Conservation (phyloP, 2,329 filamentous ascomycete genomes). For the Trichoderma lentiforme region DNA sequence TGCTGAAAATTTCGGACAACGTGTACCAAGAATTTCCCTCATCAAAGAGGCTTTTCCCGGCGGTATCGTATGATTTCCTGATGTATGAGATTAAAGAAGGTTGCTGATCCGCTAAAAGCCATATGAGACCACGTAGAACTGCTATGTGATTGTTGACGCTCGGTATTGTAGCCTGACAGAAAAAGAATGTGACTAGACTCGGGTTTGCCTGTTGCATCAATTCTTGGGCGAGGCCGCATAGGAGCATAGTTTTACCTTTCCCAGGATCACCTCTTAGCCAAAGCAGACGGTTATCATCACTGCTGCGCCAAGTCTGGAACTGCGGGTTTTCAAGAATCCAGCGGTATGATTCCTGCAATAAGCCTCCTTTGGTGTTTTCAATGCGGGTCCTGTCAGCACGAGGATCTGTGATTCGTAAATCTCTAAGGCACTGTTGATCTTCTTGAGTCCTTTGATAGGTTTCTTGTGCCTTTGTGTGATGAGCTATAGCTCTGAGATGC, state of each 20-base stretch:
- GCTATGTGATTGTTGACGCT: slow-evolving; percentile 37
- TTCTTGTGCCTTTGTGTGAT: slow-evolving; percentile 4
- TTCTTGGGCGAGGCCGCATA: slow-evolving; percentile 34
- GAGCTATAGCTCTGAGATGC: slow-evolving; percentile 13
- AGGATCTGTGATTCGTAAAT: slow-evolving; percentile 29
- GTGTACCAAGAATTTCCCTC: slow-evolving; percentile 36
- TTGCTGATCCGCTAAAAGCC: slow-evolving; percentile 35
- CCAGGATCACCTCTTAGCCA: slow-evolving; percentile 41
- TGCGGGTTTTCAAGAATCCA: slow-evolving; percentile 33
- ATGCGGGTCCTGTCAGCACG: slow-evolving; percentile 34
- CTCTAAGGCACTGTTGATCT: slow-evolving; percentile 19
- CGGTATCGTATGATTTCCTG: slow-evolving; percentile 31
- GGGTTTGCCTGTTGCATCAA: background rate
- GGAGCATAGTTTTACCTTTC: slow-evolving; percentile 45
- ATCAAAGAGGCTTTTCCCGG: slow-evolving; percentile 38
- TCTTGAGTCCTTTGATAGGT: slow-evolving; percentile 14
- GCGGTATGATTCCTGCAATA: slow-evolving; percentile 31
- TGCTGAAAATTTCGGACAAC: slow-evolving; percentile 36
- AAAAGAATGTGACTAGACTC: slow-evolving; percentile 18
- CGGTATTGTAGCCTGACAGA: slow-evolving; percentile 23
- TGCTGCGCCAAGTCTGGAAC: slow-evolving; percentile 23
- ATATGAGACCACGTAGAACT: slow-evolving; percentile 43
- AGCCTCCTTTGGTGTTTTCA: slow-evolving; percentile 32
- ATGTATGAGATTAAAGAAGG: slow-evolving; percentile 35
- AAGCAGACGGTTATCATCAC: slow-evolving; percentile 26